Evolutionary conservation across 768 basidiomycete genomes (phyloP), one percentile per base, ranked within the genome.

Genomic region (Guyanaporus albipodus): DNA sequence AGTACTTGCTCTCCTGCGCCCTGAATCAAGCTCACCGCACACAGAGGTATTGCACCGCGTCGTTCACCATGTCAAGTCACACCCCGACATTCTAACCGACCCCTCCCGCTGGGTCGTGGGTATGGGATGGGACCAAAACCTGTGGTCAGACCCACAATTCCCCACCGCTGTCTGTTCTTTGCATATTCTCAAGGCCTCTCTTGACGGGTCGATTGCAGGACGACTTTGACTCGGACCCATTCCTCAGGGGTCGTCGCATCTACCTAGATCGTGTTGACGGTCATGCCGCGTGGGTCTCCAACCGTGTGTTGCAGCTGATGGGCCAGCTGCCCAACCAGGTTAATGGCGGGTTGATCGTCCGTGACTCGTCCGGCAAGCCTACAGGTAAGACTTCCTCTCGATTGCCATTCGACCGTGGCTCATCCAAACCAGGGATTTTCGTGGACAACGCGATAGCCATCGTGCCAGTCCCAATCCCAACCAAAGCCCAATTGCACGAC

Each of bases 61-160:
- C 27, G 81, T 80, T 46, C 53, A 64, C 1, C 83, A 85, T 51
- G 76, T 91, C 45, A 57, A 69, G 4, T 63, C 72, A 1, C 78
- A 81, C 42, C 79, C 85, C 0, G 79, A 81, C 31, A 61, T 85
- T 6, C 61, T 69, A 2, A 60, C 73, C 4, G 76, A 87, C 57
- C 70, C 67, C 3, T 68, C 73, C 4, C 68, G 59, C 6, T 96
- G 91, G 90, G 78, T 96, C 33, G 72, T 83, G 55, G 93, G 91
- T 10, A 78, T 86, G 71, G 94, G 94, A 5, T 98, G 94, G 93
- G 90, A 98, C 59, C 92, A 98, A 66, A 95, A 87, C 1, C 74
- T 77, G 47, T 91, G 87, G 87, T 53, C 73, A 7, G 73, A 70
- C 10, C 63, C 70, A 8, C 60, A 72, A 19, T 93, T 91, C 53